These are phyloP conservation scores for Cystofilobasidium bisporidii DNA, from an alignment of 768 basidiomycete genomes.

Conservation along the genomic window DNA sequence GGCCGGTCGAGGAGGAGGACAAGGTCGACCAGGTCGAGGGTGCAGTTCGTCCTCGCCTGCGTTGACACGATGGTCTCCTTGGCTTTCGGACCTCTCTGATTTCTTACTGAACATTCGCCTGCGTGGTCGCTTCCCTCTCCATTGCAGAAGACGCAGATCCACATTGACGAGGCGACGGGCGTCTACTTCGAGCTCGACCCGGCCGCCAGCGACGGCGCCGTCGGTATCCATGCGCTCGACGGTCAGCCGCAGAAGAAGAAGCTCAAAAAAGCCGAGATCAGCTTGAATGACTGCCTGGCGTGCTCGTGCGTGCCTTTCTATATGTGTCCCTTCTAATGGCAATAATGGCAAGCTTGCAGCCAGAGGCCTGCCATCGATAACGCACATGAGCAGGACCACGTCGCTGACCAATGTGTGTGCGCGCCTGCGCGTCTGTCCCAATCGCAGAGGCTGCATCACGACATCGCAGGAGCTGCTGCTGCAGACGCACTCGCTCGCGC, in stretches of 20 bases:
- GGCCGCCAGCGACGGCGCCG: not conserved
- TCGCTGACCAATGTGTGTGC: not conserved
- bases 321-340: not conserved
- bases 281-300: constrained; percentile 91
- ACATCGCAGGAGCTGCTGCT: constrained; percentile 29
- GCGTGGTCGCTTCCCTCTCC: too few relatives aligned
- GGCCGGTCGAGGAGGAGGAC: constrained; percentile 64
- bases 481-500: constrained; percentile 27
- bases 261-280: constrained; percentile 88
- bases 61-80: constrained; percentile 34
- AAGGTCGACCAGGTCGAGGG: constrained; percentile 29
- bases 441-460: constrained; percentile 82
- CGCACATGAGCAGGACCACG: too few relatives aligned
- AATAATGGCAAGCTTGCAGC: too few relatives aligned
- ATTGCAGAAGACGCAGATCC: constrained; percentile 70
- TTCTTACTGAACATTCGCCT: too few relatives aligned
- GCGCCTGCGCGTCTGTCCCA: not conserved
- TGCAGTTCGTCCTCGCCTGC: constrained; percentile 28
- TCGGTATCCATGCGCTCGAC: constrained; percentile 5
- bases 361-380: too few relatives aligned
- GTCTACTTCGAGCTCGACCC: constrained; percentile 66
- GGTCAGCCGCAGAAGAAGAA: constrained; percentile 43
- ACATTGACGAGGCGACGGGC: constrained; percentile 64
- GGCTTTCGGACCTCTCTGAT: constrained; percentile 35
- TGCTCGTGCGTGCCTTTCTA: constrained; percentile 68